Base-by-base conservation (phyloP, 208 protist genomes). In the Phytomonas sp. region DNA sequence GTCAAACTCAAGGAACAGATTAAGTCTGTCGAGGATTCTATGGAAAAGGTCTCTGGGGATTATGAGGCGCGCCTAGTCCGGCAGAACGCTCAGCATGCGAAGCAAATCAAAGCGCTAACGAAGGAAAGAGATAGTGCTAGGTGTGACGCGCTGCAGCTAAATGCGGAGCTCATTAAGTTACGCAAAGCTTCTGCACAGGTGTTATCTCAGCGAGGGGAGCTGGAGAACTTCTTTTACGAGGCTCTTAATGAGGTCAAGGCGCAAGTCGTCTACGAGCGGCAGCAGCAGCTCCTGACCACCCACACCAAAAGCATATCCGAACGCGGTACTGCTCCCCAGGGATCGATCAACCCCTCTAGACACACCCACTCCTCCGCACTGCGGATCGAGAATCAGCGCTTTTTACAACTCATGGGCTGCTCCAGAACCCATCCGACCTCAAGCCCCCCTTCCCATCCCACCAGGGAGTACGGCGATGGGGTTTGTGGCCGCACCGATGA, bases 141-240 rank as follows among this genome's bases (percentile, higher is more conserved):
- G 36, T 68, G 56, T 43, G 79, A 82, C 60, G 83, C 82, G 4
- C 62, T 84, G 68, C 60, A 46, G 60, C 71, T 91, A 6, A 78
- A 76, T 43, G 60, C 72, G 2, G 88, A 96, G n/a, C 76, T 97
- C 17, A 59, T 63, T 30, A 76, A 85, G 62, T 69, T 96, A 37
- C 89, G 90, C 9, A 62, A 56, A 17, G 66, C 84, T 3, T 80
- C 90, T 32, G 17, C 61, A n/a, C 61, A 81, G 60, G 68, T 97
- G 37, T 60, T 96, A n/a, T 36, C 72, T 8, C 79, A 89, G 66
- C 89, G 90, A 29, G 80, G 76, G 23, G 93, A 96, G 33, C 76
- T 97, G 31, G 87, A 97, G 71, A 46, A 68, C 28, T 97, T 96
- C 67, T 97, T 97, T 76, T 73, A 91, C 69, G 82, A 82, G 2